Base-by-base conservation (phyloP, 2,329 filamentous ascomycete species). In the Paraphoma sp. region DNA sequence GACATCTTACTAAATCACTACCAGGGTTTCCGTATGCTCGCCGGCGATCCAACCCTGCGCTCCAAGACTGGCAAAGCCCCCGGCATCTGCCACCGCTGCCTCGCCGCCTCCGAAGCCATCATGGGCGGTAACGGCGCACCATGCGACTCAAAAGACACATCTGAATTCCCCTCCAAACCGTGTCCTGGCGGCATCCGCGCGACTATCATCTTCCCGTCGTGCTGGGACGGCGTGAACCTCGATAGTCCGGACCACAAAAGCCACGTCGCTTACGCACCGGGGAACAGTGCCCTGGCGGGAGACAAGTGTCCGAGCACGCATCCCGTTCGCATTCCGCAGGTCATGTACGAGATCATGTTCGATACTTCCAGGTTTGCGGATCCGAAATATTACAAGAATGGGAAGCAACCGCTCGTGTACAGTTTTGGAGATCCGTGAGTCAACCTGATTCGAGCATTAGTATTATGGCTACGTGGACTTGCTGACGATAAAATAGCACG, bases 161-260 rank as follows among this genome's bases (percentile, higher is more conserved):
- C 59, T 4, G 69, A 70, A 76, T 84, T 47, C 79, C 75, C 73
- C 76, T 82, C 62, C 91, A 96, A 78, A 55, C 87, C 93, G 76
- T 97, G 94, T 78, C 78, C 80, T 14, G 85, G 94, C 67, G 94
- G 94, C 51, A 88, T 91, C 45, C 85, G 88, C 36, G 82, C 84
- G 52, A 87, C 90, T 59, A 76, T 91, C 38, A 88, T 89, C 79
- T 89, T 91, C 77, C 89, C 89, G 1, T 89, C 87, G 7, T 91
- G 89, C 82, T 91, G 89, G 82, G 84, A 91, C 75, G 88, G 88
- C 41, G 74, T 77, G 51, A 75, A 82, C 66, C 51, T 79, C 4
- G 83, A 85, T 63, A 82, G 81, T 10, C 53, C 69, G 0, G 81
- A 87, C 70, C 85, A 88, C 78, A 80, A 83, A 74, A 82, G 83